These are phyloP conservation scores for Citrus sp. DNA, from an alignment of 345 rosid species.

Conservation along the genomic window DNA sequence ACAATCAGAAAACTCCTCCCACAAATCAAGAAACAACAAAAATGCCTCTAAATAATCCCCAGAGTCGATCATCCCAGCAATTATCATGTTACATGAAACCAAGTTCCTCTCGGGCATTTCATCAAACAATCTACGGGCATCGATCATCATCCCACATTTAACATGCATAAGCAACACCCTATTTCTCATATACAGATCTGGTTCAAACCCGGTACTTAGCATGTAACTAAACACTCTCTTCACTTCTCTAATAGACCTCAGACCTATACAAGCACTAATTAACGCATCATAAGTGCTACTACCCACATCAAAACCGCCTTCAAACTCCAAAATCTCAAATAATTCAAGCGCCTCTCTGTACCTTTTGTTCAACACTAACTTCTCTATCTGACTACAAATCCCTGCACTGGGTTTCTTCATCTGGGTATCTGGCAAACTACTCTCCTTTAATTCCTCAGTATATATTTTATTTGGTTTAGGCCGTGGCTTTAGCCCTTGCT, in stretches of 20 bases:
- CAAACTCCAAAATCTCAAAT: conserved; percentile 69
- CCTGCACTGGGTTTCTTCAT: conserved; percentile 36
- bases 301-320: conserved; percentile 45
- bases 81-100: conserved; percentile 60
- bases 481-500: conserved; percentile 50
- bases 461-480: conserved; percentile 41
- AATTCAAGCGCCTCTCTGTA: conserved; percentile 75
- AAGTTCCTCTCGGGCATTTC: conserved; percentile 73
- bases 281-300: conserved; percentile 68
- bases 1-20: conserved; percentile 69
- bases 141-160: conserved; percentile 68
- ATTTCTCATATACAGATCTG: conserved; percentile 62
- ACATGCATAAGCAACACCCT: conserved; percentile 69
- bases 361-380: conserved; percentile 51
- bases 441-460: conserved; percentile 19
- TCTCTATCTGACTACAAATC: conserved; percentile 77
- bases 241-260: conserved; percentile 61
- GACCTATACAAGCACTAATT: conserved; percentile 68
- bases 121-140: conserved; percentile 67
- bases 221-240: conserved; percentile 64
- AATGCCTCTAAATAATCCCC: conserved; percentile 68
- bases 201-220: conserved; percentile 47
- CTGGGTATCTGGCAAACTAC: conserved; percentile 21
- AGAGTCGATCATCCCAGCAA: conserved; percentile 52
- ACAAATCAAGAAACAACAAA: conserved; percentile 57